Conservation (phyloP, 225 moss, liverwort and hornwort genomes). For the Lunularia cruciata region DNA sequence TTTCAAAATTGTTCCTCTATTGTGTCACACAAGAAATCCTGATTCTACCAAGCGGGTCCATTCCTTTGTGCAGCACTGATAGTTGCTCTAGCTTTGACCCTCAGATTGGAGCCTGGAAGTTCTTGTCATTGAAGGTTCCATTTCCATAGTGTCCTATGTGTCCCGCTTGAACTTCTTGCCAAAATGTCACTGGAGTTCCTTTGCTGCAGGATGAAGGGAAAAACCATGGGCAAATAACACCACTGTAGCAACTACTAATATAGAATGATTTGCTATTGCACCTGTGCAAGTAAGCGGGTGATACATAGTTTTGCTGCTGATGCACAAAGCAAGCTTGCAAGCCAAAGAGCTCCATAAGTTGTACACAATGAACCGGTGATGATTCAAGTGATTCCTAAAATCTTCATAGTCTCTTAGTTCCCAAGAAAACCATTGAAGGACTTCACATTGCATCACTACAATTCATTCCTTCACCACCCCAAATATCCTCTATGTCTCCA, state of each 20-base stretch:
- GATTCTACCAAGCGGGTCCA: neutral
- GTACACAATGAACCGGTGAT: conserved; percentile 1
- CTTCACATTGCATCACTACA: too few species aligned
- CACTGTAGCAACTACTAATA: neutral
- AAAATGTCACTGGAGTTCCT: neutral
- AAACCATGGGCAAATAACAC: neutral
- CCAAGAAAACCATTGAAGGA: too few species aligned
- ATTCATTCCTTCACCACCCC: too few species aligned
- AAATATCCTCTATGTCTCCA: too few species aligned
- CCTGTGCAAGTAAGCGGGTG: neutral
- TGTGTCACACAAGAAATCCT: too few species aligned
- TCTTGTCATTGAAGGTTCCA: neutral
- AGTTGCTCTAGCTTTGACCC: neutral
- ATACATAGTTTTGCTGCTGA: neutral
- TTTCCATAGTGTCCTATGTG: neutral
- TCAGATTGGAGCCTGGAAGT: neutral
- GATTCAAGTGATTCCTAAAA: neutral
- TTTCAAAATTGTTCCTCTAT: too few species aligned
- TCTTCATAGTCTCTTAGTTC: neutral
- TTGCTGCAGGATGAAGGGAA: neutral
- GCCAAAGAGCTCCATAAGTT: conserved; percentile 11
- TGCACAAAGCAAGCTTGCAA: conserved; percentile 5
- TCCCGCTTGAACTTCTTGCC: neutral
- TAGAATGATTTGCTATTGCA: neutral
- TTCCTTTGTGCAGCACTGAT: conserved; percentile 1